A percentile compares a stretch with the other conserved stretches of the same genome.
Conservation (phyloP, 2,329 filamentous ascomycete species). For the Arthrobotrys sinensis region DNA sequence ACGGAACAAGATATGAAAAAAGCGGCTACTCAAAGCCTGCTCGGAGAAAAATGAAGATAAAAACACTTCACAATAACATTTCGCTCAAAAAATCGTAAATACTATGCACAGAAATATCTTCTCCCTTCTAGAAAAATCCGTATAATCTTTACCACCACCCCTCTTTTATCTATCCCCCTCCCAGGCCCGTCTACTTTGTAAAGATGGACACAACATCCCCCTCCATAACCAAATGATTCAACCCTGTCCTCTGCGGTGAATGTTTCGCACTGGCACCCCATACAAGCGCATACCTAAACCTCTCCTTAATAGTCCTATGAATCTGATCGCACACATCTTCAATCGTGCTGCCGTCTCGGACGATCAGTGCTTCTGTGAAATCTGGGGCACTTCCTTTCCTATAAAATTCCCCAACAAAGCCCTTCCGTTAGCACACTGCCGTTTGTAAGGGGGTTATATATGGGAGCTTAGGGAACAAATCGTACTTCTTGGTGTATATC, state of each 20-base stretch:
- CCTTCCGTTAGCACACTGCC: neutral
- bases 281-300: slow-evolving; percentile 97
- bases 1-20: neutral
- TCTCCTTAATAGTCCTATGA: slow-evolving; percentile 94
- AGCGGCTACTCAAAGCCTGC: too few relatives aligned
- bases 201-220: slow-evolving; percentile 80
- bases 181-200: slow-evolving; percentile 68
- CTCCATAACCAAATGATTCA: slow-evolving; percentile 81
- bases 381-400: slow-evolving; percentile 91
- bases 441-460: neutral
- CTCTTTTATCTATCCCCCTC: too few relatives aligned
- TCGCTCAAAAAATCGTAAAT: slow-evolving; percentile 2
- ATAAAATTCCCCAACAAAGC: slow-evolving; percentile 4
- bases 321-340: slow-evolving; percentile 98
- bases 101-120: too few relatives aligned
- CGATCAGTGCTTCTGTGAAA: slow-evolving; percentile 92
- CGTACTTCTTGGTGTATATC: slow-evolving; percentile 87
- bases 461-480: neutral
- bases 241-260: slow-evolving; percentile 90
- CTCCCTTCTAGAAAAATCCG: too few relatives aligned
- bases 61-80: neutral
- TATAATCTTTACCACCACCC: too few relatives aligned
- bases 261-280: slow-evolving; percentile 98
- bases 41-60: too few relatives aligned
- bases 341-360: slow-evolving; percentile 87